Percentiles rank a stretch among this genome's conserved stretches.
Evolutionary conservation across 2,329 filamentous ascomycete genomes (phyloP).

Genomic region (Hymenoscyphus linearis): DNA sequence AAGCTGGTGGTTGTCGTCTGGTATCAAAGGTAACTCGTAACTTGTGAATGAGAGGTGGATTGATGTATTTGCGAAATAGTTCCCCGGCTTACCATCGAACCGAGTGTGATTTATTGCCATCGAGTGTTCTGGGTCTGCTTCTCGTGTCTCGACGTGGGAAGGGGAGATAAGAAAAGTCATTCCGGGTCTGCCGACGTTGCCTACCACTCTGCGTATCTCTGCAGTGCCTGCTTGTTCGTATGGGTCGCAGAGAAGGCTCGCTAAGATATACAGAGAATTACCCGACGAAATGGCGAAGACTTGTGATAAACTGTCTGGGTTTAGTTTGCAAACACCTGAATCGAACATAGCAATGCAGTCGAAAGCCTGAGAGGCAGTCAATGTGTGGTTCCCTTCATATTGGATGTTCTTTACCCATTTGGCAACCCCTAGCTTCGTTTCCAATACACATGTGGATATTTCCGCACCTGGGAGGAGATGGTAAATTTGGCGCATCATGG

Average conservation of each 20-base stretch:
- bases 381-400: too few relatives aligned
- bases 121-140: slow-evolving; percentile 10
- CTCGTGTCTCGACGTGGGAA: slow-evolving; percentile 5
- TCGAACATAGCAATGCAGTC: slow-evolving; percentile 7
- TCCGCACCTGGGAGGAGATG: slow-evolving; percentile 8
- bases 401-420: slow-evolving; percentile 7
- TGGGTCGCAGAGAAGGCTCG: slow-evolving; percentile 23
- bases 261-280: slow-evolving; percentile 26
- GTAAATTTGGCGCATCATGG: slow-evolving; percentile 8
- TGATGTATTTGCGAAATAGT: not conserved
- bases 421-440: not conserved
- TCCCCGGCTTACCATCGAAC: not conserved
- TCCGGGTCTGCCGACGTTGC: slow-evolving; percentile 17
- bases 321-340: slow-evolving; percentile 8
- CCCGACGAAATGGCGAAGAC: slow-evolving; percentile 25
- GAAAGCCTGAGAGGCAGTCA: slow-evolving; percentile 1
- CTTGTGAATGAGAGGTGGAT: slow-evolving; percentile 7
- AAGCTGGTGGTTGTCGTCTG: slow-evolving; percentile 12
- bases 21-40: slow-evolving; percentile 3
- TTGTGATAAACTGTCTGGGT: not conserved
- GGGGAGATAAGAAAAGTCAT: slow-evolving; percentile 14
- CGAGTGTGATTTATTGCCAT: slow-evolving; percentile 3
- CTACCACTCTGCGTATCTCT: slow-evolving; percentile 22
- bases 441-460: slow-evolving; percentile 7
- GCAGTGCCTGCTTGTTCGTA: not conserved